Conservation (phyloP, 306 rosid genomes). For the Sechiopsis laciniata region DNA sequence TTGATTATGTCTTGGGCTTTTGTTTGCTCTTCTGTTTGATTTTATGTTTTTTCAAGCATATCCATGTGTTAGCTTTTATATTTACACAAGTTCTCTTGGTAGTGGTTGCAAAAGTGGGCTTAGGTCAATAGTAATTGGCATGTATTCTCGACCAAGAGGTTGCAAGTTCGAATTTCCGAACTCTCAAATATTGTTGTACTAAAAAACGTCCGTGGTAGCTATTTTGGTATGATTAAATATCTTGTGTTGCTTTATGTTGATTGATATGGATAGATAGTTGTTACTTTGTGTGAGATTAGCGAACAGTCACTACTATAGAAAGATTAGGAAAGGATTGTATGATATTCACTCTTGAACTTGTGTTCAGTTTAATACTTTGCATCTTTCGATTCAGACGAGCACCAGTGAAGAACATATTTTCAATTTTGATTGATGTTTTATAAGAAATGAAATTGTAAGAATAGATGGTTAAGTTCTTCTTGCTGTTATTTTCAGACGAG, state of each 20-base stretch:
- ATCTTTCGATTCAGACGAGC: background rate
- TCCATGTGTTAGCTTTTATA: background rate
- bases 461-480: background rate
- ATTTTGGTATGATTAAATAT: background rate
- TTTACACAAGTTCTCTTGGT: background rate
- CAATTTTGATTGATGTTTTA: background rate
- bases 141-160: too few species aligned
- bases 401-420: background rate
- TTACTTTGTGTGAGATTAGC: background rate
- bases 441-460: background rate
- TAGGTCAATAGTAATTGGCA: too few species aligned
- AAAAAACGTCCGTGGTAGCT: too few species aligned
- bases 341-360: background rate
- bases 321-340: background rate
- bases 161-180: too few species aligned
- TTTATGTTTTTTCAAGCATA: too few species aligned
- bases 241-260: background rate
- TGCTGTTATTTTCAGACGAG: constrained; percentile 61
- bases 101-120: too few species aligned
- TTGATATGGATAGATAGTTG: background rate
- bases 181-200: too few species aligned
- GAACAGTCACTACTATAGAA: background rate
- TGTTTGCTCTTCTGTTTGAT: background rate
- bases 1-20: background rate
- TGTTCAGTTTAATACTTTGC: background rate